Base-by-base conservation (phyloP, 2,329 filamentous ascomycete genomes). In the Cercospora zeina region DNA sequence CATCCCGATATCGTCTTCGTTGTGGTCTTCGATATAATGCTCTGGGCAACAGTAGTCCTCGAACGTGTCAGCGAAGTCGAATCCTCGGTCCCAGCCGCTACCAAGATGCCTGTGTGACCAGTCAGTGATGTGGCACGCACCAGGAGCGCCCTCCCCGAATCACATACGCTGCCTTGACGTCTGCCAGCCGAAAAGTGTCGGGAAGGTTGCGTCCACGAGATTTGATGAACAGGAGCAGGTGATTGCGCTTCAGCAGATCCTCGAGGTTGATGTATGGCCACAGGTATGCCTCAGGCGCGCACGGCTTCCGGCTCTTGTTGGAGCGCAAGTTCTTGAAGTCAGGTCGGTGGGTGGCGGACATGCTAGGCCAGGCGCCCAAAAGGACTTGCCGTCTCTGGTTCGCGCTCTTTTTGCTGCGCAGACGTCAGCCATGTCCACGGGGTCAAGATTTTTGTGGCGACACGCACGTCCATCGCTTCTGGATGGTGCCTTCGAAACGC, bases 251-350 rank as follows among this genome's bases (percentile, higher is more conserved):
- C 0, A 68, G 56, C 0, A 87, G 73, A 66, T 87, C 84, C 59
- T 87, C 82, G 42, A 82, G 75, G 65, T 87, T 87, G 69, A 87
- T 80, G 50, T 81, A 76, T 0, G 84, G 84, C 77, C 79, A 85
- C 45, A 83, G 70, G 62, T 74, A 84, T 8, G 72, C 58, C 5
- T 78, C 75, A 2, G 65, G 63, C 7, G 54, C 54, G 27, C 65
- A 66, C 3, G 54, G 60, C 30, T 39, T 54, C 8, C 70, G 68
- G 45, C 68, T 70, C 9, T 60, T 61, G 33, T 53, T 33, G 2
- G 68, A 62, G n/a, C 71, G 66, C 37, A 76, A 70, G 24, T 68
- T 70, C 6, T 71, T 69, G 37, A 84, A 81, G 61, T 87, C 84
- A 0, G 84, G 83, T 0, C 82, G 80, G 69, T 86, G 83, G 0